Evolutionary conservation across 371 early-diverging fungal species (phyloP), one percentile per base, ranked within the genome.

Genomic region (Mucor velutinosus): DNA sequence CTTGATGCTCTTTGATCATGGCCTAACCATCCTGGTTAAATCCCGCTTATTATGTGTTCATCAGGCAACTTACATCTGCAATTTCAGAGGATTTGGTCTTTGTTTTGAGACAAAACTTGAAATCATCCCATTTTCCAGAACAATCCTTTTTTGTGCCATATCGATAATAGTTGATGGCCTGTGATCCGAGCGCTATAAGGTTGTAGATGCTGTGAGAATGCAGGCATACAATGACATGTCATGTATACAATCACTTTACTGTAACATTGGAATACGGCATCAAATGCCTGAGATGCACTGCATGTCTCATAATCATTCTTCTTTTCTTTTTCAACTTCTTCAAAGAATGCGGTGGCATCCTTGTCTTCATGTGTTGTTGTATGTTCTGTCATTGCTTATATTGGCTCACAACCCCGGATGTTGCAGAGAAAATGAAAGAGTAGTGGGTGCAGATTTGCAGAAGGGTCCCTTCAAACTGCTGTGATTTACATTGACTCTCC

Each of bases 141-240:
- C 82, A 82, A 63, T 82, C 78, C 30, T 76, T 82, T 58, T 79
- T 82, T 61, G 73, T 66, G 10, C 82, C 82, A 64, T 82, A 82
- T 27, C 82, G 75, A 60, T 82, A 82, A 61, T 82, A 82, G 51
- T 82, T 61, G 7, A 75, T 61, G 30, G 82, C 82, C 60, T 82
- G 82, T 39, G 76, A 65, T 35, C 80, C 76, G 2, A 82, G 64
- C 47, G 80, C 82, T 82, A 15, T 11, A 65, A 33, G 6, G 6
- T 47, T 4, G 33, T 6, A n/a, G 56, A 57, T 3, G 1, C 21
- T 3, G 35, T 45, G 62, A 45, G 37, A 25, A 3, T n/a, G 32
- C 12, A 8, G 7, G 19, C 10, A n/a, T 12, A 12, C 21, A n/a
- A 51, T 19, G 19, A 7, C n/a, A n/a, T n/a, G n/a, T n/a, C 14